Conservation (phyloP, 352 stramenopile species). For the Globisporangium nunn region DNA sequence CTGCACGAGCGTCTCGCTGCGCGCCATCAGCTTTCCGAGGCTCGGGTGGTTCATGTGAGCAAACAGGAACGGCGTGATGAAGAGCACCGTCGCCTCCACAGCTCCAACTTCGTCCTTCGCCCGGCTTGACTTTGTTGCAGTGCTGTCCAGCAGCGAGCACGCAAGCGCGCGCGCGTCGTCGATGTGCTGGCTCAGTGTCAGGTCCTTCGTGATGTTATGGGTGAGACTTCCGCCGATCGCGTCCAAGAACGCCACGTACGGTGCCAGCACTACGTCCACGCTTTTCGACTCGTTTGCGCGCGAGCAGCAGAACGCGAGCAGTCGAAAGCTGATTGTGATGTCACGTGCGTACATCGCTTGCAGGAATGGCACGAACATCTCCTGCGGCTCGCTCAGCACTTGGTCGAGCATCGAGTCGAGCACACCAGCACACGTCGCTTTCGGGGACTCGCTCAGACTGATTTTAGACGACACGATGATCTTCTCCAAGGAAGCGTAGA, state of each 20-base stretch:
- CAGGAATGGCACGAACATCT: conserved; percentile 75
- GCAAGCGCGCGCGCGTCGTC: conserved; percentile 64
- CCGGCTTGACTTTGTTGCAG: conserved; percentile 12
- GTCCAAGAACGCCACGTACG: conserved; percentile 63
- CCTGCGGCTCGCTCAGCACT: conserved; percentile 56
- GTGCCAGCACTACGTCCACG: conserved; percentile 43
- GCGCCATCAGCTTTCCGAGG: conserved; percentile 48
- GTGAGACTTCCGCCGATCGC: conserved; percentile 38
- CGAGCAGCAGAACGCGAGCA: conserved; percentile 75
- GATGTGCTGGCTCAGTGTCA: conserved; percentile 70
- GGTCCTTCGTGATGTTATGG: conserved; percentile 56
- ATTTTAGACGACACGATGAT: conserved; percentile 78
- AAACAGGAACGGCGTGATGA: conserved; percentile 66
- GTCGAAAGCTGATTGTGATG: conserved; percentile 62
- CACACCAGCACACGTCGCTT: conserved; percentile 51
- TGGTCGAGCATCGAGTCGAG: conserved; percentile 81
- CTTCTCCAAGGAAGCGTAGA: conserved; percentile 55
- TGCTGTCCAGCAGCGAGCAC: conserved; percentile 42
- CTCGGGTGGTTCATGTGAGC: conserved; percentile 53
- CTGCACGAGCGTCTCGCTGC: conserved; percentile 63
- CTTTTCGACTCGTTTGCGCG: conserved; percentile 33
- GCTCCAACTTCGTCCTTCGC: conserved; percentile 58
- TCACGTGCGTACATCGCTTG: conserved; percentile 72
- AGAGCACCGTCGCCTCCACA: conserved; percentile 47
- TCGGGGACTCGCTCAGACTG: conserved; percentile 48